Evolutionary conservation across 352 stramenopile species (phyloP), one percentile per base, ranked within the genome.

Genomic region (Globisporangium cystogenes): DNA sequence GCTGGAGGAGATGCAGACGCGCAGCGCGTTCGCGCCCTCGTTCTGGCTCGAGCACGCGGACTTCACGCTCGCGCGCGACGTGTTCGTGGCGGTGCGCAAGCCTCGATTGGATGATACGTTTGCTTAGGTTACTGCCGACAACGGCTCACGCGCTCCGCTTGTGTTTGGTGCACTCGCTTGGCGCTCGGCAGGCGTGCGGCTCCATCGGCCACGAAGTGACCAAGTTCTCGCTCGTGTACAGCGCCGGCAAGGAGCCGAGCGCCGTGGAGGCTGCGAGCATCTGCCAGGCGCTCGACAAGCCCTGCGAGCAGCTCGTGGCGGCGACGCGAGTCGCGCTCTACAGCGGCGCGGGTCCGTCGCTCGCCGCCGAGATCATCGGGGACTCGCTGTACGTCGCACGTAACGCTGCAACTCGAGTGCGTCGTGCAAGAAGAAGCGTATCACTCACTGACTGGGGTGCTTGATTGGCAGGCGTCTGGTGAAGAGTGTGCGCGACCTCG

Each of bases 191-290:
- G 83, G 76, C 84, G 7, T 63, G 62, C 15, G 77, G 74, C 23
- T 70, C 74, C 4, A 93, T 95, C 41, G 78, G 72, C 26, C 75
- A 90, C 26, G 74, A 88, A 27, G 79, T 93, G 57, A 95, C 84
- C 68, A 95, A 95, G 67, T 91, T 95, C 54, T 92, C 84, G 50
- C 70, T 95, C 27, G 82, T 95, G 60, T 89, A 86, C 50, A 55
- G 27, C 21, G 23, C 37, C 7, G 86, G 70, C 65, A 91, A 90
- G 49, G 86, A 71, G 35, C 77, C 83, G 47, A 73, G 68, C 51
- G 65, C 87, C 48, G 63, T 75, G 40, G 82, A 93, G 60, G 76
- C 68, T 15, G 64, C 71, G 46, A 90, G 77, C 55, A 90, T 95
- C 53, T 95, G 84, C 56, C 47, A 88, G 47, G 76, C 82, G 39